phyloP scores from a whole-genome alignment of 108 stramenopile species.

The Cyclotella kingstonii region DNA sequence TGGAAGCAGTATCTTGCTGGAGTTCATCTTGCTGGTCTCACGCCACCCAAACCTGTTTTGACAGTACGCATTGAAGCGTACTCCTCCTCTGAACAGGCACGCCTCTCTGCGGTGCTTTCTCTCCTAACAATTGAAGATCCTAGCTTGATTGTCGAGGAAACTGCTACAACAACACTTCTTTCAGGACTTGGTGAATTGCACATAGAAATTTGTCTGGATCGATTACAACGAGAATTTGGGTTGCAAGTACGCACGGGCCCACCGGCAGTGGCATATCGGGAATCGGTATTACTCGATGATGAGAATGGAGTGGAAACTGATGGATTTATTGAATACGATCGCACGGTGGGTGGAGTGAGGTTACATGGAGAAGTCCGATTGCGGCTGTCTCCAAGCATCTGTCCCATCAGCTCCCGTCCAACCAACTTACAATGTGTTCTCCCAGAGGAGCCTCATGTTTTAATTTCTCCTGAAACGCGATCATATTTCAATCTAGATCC shows the following conservation, averaged over 20 bases:
- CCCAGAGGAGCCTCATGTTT: constrained; percentile 64
- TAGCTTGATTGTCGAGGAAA: constrained; percentile 80
- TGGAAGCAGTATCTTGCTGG: constrained; percentile 49
- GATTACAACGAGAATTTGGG: constrained; percentile 73
- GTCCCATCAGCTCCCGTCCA: constrained; percentile 1
- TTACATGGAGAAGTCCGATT: constrained; percentile 72
- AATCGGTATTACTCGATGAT: constrained; percentile 53
- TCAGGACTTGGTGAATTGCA: constrained; percentile 88
- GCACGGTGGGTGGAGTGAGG: constrained; percentile 72
- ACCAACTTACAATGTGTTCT: constrained; percentile 45
- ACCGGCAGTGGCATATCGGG: constrained; percentile 82
- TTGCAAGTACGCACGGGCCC: constrained; percentile 67
- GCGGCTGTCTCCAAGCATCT: constrained; percentile 36
- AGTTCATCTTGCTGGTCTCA: constrained; percentile 68
- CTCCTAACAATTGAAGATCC: constrained; percentile 84
- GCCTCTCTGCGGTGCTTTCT: constrained; percentile 60
- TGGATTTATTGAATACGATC: constrained; percentile 73
- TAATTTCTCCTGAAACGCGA: constrained; percentile 54
- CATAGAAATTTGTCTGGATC: constrained; percentile 82
- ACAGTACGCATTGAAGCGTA: constrained; percentile 80
- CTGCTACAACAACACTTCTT: constrained; percentile 67
- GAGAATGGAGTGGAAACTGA: constrained; percentile 56
- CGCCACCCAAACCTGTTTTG: constrained; percentile 86
- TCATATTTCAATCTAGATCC: constrained; percentile 66
- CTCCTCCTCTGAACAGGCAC: constrained; percentile 59